These are phyloP conservation scores for Penicillium crystallinum DNA, from an alignment of 495 filamentous ascomycete genomes.

Conservation along the genomic window DNA sequence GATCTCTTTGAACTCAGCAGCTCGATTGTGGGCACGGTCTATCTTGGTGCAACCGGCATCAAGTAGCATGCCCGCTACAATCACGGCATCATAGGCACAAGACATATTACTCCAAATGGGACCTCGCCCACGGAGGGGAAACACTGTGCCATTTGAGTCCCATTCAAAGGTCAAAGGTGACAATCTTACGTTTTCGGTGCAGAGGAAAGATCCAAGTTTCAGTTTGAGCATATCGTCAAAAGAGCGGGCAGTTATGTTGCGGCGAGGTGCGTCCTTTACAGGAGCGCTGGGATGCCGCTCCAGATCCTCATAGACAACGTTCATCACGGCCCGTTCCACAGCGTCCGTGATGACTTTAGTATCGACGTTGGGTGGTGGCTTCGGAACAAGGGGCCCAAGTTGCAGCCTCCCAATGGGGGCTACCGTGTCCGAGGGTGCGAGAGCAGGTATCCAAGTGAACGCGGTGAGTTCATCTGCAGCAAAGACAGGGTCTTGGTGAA, in stretches of 20 bases:
- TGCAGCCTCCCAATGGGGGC: neutral
- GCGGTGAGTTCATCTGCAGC: neutral
- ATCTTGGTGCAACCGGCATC: constrained; percentile 35
- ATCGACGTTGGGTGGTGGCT: neutral
- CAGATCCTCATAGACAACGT: constrained; percentile 26
- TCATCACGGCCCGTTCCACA: constrained; percentile 25
- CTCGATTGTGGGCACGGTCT: constrained; percentile 23
- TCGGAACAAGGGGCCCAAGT: neutral
- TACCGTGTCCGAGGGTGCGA: neutral
- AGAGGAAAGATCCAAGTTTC: constrained; percentile 12
- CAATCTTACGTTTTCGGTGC: constrained; percentile 15
- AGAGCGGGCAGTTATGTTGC: constrained; percentile 11
- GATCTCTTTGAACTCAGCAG: constrained; percentile 8
- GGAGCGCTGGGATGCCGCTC: constrained; percentile 25
- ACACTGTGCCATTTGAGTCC: constrained; percentile 13
- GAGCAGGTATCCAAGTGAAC: neutral
- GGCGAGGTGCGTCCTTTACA: neutral
- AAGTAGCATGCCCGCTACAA: constrained; percentile 32
- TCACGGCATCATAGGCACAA: constrained; percentile 27
- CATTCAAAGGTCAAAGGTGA: constrained; percentile 5
- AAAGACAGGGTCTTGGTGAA: neutral
- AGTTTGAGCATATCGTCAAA: constrained; percentile 12
- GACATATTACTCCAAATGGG: constrained; percentile 23
- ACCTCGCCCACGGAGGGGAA: constrained; percentile 27
- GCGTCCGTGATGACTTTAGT: constrained; percentile 12